These are phyloP conservation scores for Lonicera japonica DNA, from an alignment of 129 eudicot genomes.

Conservation along the genomic window DNA sequence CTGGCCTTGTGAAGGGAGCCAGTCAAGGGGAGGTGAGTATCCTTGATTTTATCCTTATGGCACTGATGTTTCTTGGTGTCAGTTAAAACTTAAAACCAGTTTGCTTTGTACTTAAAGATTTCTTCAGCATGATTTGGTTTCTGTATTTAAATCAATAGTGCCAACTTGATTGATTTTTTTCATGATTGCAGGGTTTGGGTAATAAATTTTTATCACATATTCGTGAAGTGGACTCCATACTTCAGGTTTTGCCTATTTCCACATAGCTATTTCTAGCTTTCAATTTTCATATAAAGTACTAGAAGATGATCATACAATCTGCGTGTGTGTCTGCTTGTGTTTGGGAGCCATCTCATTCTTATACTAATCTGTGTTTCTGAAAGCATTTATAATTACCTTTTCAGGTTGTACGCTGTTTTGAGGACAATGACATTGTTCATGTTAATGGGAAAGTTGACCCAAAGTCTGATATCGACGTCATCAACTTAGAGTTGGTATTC, in stretches of 20 bases:
- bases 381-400: too few relatives aligned
- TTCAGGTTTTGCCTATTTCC: constrained; percentile 54
- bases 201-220: constrained; percentile 93
- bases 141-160: background rate
- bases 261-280: constrained; percentile 2
- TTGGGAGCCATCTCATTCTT: too few relatives aligned
- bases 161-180: background rate
- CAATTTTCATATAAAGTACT: background rate
- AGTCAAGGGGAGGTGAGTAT: constrained; percentile 91
- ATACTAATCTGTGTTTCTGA: too few relatives aligned
- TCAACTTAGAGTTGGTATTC: constrained; percentile 84
- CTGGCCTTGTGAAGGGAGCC: constrained; percentile 98
- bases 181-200: constrained; percentile 71
- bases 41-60: constrained; percentile 8
- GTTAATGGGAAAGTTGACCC: constrained; percentile 95
- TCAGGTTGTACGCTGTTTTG: constrained; percentile 98
- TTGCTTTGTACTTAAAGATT: background rate
- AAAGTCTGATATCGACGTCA: constrained; percentile 86
- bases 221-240: constrained; percentile 97
- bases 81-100: background rate
- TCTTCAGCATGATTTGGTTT: background rate
- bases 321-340: too few relatives aligned
- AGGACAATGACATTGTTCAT: constrained; percentile 94
- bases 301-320: background rate
- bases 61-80: background rate